phyloP scores from a whole-genome alignment of 352 stramenopile genomes.

The Phytopythium oedochilum region DNA sequence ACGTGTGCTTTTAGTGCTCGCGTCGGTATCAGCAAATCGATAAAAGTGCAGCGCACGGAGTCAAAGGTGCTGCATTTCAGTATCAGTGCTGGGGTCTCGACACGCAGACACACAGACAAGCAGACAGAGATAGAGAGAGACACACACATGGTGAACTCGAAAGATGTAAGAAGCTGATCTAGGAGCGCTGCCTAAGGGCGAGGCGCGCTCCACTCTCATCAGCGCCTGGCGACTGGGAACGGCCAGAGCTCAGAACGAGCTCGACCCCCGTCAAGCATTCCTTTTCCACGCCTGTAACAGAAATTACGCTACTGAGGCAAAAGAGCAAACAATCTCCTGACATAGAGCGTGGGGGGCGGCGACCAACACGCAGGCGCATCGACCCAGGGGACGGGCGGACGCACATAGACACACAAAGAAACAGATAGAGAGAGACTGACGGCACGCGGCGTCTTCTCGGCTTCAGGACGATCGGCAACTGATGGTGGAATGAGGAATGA shows the following conservation, averaged over 20 bases:
- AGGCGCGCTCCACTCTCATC: slow-evolving; percentile 70
- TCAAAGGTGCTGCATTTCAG: slow-evolving; percentile 62
- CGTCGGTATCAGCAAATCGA: slow-evolving; percentile 77
- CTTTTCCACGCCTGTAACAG: slow-evolving; percentile 84
- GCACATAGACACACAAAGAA: neutral
- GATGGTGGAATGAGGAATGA: too few relatives aligned
- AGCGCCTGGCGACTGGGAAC: slow-evolving; percentile 55
- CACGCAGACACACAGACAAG: neutral
- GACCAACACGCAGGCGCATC: slow-evolving; percentile 11
- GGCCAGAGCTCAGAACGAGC: slow-evolving; percentile 63
- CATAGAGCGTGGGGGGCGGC: slow-evolving; percentile 56
- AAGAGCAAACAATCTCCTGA: slow-evolving; percentile 75
- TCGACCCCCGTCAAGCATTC: slow-evolving; percentile 53
- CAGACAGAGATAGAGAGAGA: neutral
- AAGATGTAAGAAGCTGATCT: slow-evolving; percentile 77
- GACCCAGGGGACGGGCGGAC: slow-evolving; percentile 1
- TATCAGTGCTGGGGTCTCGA: slow-evolving; percentile 46
- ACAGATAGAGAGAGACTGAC: neutral
- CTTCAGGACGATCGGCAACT: neutral
- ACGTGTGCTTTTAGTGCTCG: slow-evolving; percentile 87
- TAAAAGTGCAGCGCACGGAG: slow-evolving; percentile 69
- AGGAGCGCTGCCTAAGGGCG: slow-evolving; percentile 31
- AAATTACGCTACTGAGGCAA: slow-evolving; percentile 54
- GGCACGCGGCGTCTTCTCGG: too few relatives aligned
- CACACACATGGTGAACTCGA: neutral